These are phyloP conservation scores for Phialophora verrucosa DNA, from an alignment of 2,329 filamentous ascomycete species.

Conservation along the genomic window DNA sequence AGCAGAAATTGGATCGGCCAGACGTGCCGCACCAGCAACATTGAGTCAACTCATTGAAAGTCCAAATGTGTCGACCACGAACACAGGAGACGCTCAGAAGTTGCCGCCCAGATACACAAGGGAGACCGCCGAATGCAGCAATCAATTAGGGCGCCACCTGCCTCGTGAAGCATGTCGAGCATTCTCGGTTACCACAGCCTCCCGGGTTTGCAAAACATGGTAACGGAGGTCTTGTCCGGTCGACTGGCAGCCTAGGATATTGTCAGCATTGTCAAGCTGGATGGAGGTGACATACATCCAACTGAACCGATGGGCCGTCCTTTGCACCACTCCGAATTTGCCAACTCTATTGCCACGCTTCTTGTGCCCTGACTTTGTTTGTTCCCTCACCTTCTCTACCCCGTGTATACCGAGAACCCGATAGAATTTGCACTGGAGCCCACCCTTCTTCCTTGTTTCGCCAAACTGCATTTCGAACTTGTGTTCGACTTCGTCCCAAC, in stretches of 20 bases:
- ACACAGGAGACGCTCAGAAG: background rate
- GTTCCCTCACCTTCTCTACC: constrained; percentile 52
- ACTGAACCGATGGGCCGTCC: constrained; percentile 46
- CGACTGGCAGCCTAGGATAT: background rate
- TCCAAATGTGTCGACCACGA: background rate
- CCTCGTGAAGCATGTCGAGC: background rate
- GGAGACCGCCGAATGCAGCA: background rate
- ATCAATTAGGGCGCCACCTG: background rate
- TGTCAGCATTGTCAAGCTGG: background rate
- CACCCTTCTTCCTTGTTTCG: constrained; percentile 50
- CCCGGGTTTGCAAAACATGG: constrained; percentile 11
- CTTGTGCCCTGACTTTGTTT: constrained; percentile 39
- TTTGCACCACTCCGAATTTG: constrained; percentile 50
- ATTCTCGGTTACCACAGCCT: constrained; percentile 1
- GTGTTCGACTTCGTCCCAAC: constrained; percentile 54
- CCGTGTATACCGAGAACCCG: constrained; percentile 54
- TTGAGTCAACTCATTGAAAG: background rate
- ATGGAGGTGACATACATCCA: constrained; percentile 24
- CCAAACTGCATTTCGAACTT: constrained; percentile 52
- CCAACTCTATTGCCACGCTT: constrained; percentile 39
- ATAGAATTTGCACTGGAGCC: constrained; percentile 58
- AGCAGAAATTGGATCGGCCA: background rate
- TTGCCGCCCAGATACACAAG: constrained; percentile 1
- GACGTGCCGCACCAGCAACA: background rate
- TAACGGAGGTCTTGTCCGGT: constrained; percentile 5